A percentile compares a stretch with the other conserved stretches of the same genome.
phyloP scores from a whole-genome alignment of 805 yeast genomes.

The Metschnikowia vanudenii region DNA sequence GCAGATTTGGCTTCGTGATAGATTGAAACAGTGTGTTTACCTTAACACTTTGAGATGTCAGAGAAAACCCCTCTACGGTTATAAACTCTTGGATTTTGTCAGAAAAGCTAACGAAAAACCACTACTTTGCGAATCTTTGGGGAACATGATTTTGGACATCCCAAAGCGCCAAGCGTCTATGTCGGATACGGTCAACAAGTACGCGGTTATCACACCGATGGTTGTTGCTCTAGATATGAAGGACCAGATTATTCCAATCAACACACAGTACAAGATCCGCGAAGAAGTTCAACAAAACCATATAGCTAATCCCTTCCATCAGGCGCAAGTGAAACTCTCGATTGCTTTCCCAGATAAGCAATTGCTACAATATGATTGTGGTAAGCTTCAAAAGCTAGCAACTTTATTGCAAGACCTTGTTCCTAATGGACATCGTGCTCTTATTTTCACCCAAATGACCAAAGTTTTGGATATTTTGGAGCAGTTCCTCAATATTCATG shows the following conservation, averaged over 20 bases:
- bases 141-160: slow-evolving; percentile 26
- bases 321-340: slow-evolving; percentile 79
- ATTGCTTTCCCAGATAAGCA: slow-evolving; percentile 97
- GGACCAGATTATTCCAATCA: slow-evolving; percentile 45
- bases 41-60: slow-evolving; percentile 65
- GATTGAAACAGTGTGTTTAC: slow-evolving; percentile 55
- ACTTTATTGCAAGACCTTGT: slow-evolving; percentile 70
- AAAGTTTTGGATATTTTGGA: slow-evolving; percentile 91
- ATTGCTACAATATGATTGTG: slow-evolving; percentile 91
- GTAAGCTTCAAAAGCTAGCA: slow-evolving; percentile 87
- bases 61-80: slow-evolving; percentile 66
- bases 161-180: slow-evolving; percentile 33
- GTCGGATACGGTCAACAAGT: slow-evolving; percentile 62
- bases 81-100: slow-evolving; percentile 44
- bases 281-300: slow-evolving; percentile 32
- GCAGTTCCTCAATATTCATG: slow-evolving; percentile 90
- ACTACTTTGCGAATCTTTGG: slow-evolving; percentile 25
- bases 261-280: slow-evolving; percentile 33
- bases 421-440: slow-evolving; percentile 86
- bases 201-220: slow-evolving; percentile 83
- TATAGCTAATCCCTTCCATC: slow-evolving; percentile 64
- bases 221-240: slow-evolving; percentile 76
- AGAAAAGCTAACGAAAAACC: slow-evolving; percentile 1
- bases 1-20: slow-evolving; percentile 51
- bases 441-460: slow-evolving; percentile 98